Evolutionary conservation across 202 grass and related monocot genomes (phyloP).

Genomic region (Schoenoplectus tabernaemontani): DNA sequence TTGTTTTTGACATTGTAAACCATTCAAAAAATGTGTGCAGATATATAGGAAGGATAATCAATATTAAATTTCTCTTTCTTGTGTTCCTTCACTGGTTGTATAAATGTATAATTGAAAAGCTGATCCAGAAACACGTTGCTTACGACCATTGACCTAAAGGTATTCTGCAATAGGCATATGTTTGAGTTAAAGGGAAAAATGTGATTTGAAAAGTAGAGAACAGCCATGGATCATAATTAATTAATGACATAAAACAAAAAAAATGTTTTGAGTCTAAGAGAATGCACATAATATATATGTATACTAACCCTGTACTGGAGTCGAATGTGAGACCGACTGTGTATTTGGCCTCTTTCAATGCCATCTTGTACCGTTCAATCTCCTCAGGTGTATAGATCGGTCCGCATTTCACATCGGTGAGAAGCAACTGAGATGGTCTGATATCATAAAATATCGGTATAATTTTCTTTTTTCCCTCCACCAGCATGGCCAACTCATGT

Average conservation of each 20-base stretch:
- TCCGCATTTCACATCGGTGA: conserved; percentile 8
- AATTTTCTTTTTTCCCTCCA: conserved; percentile 52
- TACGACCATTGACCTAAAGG: background rate
- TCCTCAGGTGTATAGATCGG: conserved; percentile 18
- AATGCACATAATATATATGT: background rate
- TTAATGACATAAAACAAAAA: too few species aligned
- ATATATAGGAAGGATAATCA: background rate
- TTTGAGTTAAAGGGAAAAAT: background rate
- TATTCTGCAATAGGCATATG: background rate
- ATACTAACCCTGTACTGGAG: conserved; percentile 43
- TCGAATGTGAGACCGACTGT: conserved; percentile 73
- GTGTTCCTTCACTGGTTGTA: background rate
- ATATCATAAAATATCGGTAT: conserved; percentile 85
- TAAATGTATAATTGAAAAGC: background rate
- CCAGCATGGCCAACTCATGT: conserved; percentile 54
- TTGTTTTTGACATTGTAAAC: background rate
- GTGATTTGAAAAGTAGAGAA: background rate
- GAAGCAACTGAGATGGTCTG: conserved; percentile 53
- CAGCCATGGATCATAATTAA: background rate
- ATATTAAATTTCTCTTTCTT: background rate
- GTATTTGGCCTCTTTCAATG: conserved; percentile 50
- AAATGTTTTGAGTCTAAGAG: too few species aligned
- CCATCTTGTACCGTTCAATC: conserved; percentile 41
- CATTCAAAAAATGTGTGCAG: background rate
- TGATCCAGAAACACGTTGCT: background rate